phyloP scores from a whole-genome alignment of 768 basidiomycete genomes.

The Leucosporidium yakuticum region DNA sequence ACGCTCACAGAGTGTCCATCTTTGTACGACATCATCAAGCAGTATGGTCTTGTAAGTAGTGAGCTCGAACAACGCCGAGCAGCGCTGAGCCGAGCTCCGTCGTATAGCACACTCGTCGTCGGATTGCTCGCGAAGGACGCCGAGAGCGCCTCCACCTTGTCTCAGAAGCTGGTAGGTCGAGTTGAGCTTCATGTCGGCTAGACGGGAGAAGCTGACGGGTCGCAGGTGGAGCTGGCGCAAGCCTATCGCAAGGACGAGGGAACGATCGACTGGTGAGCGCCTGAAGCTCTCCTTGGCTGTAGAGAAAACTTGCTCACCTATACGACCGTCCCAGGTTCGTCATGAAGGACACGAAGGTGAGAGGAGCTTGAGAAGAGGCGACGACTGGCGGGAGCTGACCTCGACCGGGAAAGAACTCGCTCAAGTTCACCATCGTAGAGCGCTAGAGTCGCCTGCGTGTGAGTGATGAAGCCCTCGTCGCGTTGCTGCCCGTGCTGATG shows the following conservation, averaged over 20 bases:
- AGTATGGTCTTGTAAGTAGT: too few relatives aligned
- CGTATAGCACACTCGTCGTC: neutral
- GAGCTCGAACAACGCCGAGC: too few relatives aligned
- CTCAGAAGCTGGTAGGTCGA: neutral
- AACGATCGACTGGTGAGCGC: constrained; percentile 18
- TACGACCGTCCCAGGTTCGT: too few relatives aligned
- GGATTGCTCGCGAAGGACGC: neutral
- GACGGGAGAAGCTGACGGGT: neutral
- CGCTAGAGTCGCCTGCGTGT: constrained; percentile 7
- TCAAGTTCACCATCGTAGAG: constrained; percentile 27
- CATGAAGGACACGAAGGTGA: constrained; percentile 2
- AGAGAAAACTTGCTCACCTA: too few relatives aligned
- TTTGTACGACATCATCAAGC: too few relatives aligned
- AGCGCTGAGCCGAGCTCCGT: neutral
- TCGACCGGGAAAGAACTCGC: neutral
- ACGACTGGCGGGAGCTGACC: too few relatives aligned
- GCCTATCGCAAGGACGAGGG: constrained; percentile 21
- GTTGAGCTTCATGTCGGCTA: neutral
- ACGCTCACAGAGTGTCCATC: too few relatives aligned
- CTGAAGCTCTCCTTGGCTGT: neutral
- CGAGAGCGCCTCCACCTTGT: neutral
- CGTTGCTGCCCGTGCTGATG: neutral
- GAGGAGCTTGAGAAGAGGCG: neutral
- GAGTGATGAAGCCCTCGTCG: neutral
- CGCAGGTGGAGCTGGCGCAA: constrained; percentile 5